Conservation (phyloP, 441 rosid genomes). For the Brassica hybrid region DNA sequence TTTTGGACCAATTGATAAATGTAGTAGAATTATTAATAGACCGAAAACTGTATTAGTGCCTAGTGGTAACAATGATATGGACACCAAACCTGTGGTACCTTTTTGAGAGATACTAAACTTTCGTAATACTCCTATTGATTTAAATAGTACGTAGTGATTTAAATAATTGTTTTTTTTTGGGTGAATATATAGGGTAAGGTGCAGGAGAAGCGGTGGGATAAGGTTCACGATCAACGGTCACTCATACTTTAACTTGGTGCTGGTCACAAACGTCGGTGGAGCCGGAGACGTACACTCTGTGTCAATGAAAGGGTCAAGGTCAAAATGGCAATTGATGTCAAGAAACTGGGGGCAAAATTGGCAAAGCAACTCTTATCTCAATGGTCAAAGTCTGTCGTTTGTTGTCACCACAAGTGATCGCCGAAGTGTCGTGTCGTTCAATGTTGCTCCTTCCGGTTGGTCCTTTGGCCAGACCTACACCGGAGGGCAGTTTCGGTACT, state of each 20-base stretch:
- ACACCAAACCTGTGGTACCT: no score
- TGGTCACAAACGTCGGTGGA: constrained; percentile 71
- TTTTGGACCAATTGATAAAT: constrained; percentile 36
- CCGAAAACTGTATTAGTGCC: constrained; percentile 13
- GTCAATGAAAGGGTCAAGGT: constrained; percentile 59
- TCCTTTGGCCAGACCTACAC: constrained; percentile 67
- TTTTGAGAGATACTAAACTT: no score
- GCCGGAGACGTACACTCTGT: constrained; percentile 71
- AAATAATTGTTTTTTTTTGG: neutral
- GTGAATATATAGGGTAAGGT: constrained; percentile 35
- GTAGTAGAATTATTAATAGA: constrained; percentile 32
- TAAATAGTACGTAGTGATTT: no score
- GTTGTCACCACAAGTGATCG: constrained; percentile 61
- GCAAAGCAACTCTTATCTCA: constrained; percentile 72
- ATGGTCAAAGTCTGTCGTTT: constrained; percentile 69
- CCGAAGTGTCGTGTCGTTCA: constrained; percentile 55
- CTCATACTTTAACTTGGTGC: constrained; percentile 71
- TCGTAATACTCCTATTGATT: neutral
- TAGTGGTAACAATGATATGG: constrained; percentile 8
- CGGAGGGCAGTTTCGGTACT: constrained; percentile 67
- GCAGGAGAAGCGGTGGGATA: constrained; percentile 58
- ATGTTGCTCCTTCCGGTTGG: constrained; percentile 62
- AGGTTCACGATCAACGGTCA: constrained; percentile 79
- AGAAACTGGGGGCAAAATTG: constrained; percentile 85
- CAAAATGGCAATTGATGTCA: constrained; percentile 71